Base-by-base conservation (phyloP, 768 basidiomycete genomes). In the Lactarius indigo region DNA sequence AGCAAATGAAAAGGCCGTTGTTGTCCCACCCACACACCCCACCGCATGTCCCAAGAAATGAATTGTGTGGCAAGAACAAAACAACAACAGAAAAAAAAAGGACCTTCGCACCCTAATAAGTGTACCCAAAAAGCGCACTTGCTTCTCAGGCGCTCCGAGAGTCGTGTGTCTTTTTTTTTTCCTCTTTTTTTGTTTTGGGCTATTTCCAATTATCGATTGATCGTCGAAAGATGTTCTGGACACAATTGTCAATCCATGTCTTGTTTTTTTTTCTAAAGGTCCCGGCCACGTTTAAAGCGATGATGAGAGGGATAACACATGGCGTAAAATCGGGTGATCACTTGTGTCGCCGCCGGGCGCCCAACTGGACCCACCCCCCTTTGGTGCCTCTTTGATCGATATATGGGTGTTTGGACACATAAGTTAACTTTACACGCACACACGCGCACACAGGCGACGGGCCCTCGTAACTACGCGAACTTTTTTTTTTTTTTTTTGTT, bases 131-230 rank as follows among this genome's bases (percentile, higher is more conserved):
- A 7, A 62, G 30, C 50, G 61, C 61, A 52, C 39, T 8, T 37
- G 35, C 39, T 28, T 64, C 18, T 10, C 35, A 39, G 57, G 57
- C 57, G 63, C 57, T 52, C 57, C 42, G 47, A 28, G 23, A 15
- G n/a, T 52, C 50, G 50, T 44, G 42, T 20, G 15, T 37, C 18
- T 52, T 17, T n/a, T 50, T 3, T 50, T 23, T 50, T 52, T 52
- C 50, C 50, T 26, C 7, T n/a, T 42, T 39, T 56, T 42, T 57
- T 56, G 13, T 23, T 26, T 44, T n/a, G 33, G 31, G 31, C 50
- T 52, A 50, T 44, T 50, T 64, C 33, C 44, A 57, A 52, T 47
- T 39, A 12, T 26, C 50, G 63, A 57, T 64, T 64, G 63, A 64
- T 64, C 63, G 52, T 17, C 39, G 41, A 52, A 52, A 52, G 41